Evolutionary conservation across 306 rosid genomes (phyloP).

Genomic region (Biancaea sappan): DNA sequence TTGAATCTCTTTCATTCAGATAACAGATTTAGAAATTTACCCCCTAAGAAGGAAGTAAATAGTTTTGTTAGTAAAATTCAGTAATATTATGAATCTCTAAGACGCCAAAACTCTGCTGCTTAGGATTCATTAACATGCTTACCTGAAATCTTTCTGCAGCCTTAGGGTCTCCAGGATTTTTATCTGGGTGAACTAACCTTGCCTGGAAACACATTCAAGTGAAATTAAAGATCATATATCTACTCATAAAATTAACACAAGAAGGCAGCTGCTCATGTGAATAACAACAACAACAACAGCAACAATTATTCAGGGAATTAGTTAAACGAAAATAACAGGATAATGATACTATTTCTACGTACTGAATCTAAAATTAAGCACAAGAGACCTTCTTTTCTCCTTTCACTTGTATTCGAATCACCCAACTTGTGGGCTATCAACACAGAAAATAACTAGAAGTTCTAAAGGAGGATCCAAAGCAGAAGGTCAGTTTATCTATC

Average conservation of each 20-base stretch:
- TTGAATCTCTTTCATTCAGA: not conserved
- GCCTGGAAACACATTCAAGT: slow-evolving; percentile 51
- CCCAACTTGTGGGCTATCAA: not conserved
- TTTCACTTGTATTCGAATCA: not conserved
- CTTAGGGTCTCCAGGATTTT: slow-evolving; percentile 88
- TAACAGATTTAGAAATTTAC: not conserved
- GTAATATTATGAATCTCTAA: slow-evolving; percentile 4
- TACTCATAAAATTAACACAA: slow-evolving; percentile 12
- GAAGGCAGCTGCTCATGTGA: not conserved
- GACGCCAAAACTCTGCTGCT: slow-evolving; percentile 27
- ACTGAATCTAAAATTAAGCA: not conserved
- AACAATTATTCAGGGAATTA: not conserved
- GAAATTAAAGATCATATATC: not conserved
- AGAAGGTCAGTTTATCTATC: not conserved
- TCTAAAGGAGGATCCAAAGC: slow-evolving; percentile 3
- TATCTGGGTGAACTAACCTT: slow-evolving; percentile 93
- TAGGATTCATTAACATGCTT: slow-evolving; percentile 10
- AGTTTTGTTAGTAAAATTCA: slow-evolving; percentile 2
- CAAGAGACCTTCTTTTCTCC: slow-evolving; percentile 2
- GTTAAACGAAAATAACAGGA: slow-evolving; percentile 5
- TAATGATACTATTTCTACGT: slow-evolving; percentile 1
- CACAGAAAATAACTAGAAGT: not conserved
- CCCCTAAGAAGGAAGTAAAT: slow-evolving; percentile 28
- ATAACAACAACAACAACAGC: no score
- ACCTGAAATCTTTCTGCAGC: slow-evolving; percentile 95